Conservation (phyloP, 2,329 filamentous ascomycete genomes). For the Colletotrichum aenigma region DNA sequence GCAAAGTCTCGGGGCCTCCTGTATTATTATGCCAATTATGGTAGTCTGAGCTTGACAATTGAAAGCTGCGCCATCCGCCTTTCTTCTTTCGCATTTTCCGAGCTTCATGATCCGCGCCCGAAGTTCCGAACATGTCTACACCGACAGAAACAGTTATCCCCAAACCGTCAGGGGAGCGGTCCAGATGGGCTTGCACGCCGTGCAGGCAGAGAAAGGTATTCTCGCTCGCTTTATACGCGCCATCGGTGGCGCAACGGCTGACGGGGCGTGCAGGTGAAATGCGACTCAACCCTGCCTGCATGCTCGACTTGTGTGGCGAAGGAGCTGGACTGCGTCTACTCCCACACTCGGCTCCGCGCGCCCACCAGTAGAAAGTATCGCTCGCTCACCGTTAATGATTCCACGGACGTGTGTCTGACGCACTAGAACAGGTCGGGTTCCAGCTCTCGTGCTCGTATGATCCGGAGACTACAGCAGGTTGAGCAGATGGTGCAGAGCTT, state of each 20-base stretch:
- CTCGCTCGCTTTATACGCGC: no score
- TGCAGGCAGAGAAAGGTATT: not conserved
- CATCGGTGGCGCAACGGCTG: not conserved
- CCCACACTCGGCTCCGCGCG: not conserved
- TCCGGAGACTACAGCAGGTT: not conserved
- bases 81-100: not conserved
- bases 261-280: not conserved
- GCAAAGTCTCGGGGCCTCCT: rapidly evolving
- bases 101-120: not conserved
- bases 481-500: not conserved
- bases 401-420: not conserved
- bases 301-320: not conserved
- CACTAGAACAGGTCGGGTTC: not conserved
- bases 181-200: not conserved
- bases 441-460: not conserved
- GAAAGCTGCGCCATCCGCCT: not conserved
- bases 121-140: not conserved
- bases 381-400: not conserved
- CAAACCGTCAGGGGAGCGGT: rapidly evolving
- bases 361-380: not conserved
- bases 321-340: not conserved
- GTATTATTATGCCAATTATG: not conserved
- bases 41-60: not conserved
- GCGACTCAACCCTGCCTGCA: not conserved
- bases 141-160: not conserved